phyloP scores from a whole-genome alignment of 1,284 basidiomycete species.

The Leccinum fallax region DNA sequence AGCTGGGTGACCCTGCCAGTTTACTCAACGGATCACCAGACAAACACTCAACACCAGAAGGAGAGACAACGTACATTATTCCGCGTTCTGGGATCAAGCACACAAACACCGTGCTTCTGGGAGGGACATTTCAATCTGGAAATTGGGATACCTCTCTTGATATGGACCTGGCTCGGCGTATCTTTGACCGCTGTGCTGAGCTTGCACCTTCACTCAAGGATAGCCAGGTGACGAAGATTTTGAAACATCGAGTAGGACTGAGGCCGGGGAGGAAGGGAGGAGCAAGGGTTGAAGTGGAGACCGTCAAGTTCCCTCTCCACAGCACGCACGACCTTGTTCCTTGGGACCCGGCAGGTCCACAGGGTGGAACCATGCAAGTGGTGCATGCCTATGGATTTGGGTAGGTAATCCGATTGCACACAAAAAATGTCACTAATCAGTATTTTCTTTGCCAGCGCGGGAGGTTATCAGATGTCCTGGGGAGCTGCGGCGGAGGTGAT shows the following conservation, averaged over 20 bases:
- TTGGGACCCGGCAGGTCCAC: constrained; percentile 20
- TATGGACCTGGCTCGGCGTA: constrained; percentile 43
- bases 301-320: constrained; percentile 42
- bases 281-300: constrained; percentile 57
- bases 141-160: constrained; percentile 54
- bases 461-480: constrained; percentile 60
- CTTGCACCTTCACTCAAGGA: constrained; percentile 42
- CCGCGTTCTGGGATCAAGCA: constrained; percentile 44
- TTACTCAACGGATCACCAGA: constrained; percentile 15
- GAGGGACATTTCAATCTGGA: constrained; percentile 53
- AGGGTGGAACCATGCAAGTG: constrained; percentile 43
- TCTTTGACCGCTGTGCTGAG: constrained; percentile 46
- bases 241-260: constrained; percentile 64
- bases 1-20: neutral
- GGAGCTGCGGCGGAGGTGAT: constrained; percentile 50
- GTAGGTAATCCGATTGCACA: constrained; percentile 31
- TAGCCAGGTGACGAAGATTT: constrained; percentile 43
- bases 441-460: constrained; percentile 36
- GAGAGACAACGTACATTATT: constrained; percentile 52
- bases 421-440: constrained; percentile 3
- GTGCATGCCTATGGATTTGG: constrained; percentile 72
- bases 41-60: constrained; percentile 12
- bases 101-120: constrained; percentile 49
- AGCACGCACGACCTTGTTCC: constrained; percentile 34
- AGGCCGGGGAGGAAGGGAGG: constrained; percentile 61